Conservation (phyloP, 805 yeast species). For the Monosporozyma unispora region DNA sequence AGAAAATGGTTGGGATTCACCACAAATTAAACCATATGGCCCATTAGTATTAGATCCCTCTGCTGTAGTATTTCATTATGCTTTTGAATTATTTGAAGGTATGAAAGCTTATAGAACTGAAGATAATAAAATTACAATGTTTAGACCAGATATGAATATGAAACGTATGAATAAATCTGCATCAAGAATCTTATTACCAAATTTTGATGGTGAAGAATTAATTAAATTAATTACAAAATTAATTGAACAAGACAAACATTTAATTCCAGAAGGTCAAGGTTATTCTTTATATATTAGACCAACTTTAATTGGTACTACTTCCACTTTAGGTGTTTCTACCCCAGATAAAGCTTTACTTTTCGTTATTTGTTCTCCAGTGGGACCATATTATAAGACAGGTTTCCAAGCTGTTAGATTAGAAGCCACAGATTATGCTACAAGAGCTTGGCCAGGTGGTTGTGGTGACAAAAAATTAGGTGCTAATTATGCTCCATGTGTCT, state of each 20-base stretch:
- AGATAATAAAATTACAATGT: constrained; percentile 62
- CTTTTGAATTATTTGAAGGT: constrained; percentile 92
- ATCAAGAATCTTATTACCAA: constrained; percentile 77
- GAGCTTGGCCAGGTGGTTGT: constrained; percentile 99
- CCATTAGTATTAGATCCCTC: constrained; percentile 74
- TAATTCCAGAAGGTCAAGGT: constrained; percentile 78
- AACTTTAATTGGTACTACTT: constrained; percentile 86
- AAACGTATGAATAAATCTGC: constrained; percentile 85
- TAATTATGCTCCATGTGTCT: constrained; percentile 90
- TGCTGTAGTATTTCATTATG: constrained; percentile 83
- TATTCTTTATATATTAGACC: constrained; percentile 91
- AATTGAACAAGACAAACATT: constrained; percentile 58
- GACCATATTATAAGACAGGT: constrained; percentile 93
- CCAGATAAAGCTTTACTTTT: constrained; percentile 76
- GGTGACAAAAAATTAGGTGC: constrained; percentile 96
- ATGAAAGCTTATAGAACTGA: constrained; percentile 74
- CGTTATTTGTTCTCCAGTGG: constrained; percentile 91
- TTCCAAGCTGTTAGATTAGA: constrained; percentile 90
- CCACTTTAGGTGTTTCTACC: constrained; percentile 73
- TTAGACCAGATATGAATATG: constrained; percentile 89
- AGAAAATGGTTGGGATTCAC: constrained; percentile 75
- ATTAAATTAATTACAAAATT: constrained; percentile 66
- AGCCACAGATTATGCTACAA: constrained; percentile 89
- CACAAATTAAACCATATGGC: constrained; percentile 78
- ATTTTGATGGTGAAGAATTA: constrained; percentile 69